phyloP scores from a whole-genome alignment of 108 stramenopile species.

The Skeletonema grethae region DNA sequence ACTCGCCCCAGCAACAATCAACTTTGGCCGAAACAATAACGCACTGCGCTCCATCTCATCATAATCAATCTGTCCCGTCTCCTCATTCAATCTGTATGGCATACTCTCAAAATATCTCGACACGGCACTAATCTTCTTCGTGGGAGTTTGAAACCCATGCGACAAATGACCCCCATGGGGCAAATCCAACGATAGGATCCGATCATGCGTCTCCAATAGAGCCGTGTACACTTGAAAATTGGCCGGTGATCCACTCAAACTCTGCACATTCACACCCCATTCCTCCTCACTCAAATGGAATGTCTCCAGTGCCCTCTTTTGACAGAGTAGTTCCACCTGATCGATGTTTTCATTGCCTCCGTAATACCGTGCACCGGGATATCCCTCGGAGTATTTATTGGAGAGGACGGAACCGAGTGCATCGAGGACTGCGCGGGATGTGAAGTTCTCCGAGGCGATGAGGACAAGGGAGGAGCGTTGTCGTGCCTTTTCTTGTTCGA shows the following conservation, averaged over 20 bases:
- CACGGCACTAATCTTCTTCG: conserved; percentile 94
- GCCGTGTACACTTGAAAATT: conserved; percentile 99
- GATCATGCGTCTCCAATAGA: conserved; percentile 97
- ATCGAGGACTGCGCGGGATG: conserved; percentile 93
- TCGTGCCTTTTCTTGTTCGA: conserved; percentile 94
- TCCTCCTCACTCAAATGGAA: conserved; percentile 92
- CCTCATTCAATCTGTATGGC: conserved; percentile 98
- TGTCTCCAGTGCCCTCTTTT: conserved; percentile 94
- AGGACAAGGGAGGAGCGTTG: conserved; percentile 91
- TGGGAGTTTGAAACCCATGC: conserved; percentile 97
- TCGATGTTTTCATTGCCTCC: conserved; percentile 98
- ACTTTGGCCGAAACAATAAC: conserved; percentile 96
- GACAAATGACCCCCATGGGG: conserved; percentile 98
- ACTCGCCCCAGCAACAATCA: conserved; percentile 98
- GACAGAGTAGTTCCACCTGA: conserved; percentile 96
- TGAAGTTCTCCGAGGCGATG: conserved; percentile 97
- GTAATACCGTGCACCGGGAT: conserved; percentile 95
- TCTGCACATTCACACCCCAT: conserved; percentile 95
- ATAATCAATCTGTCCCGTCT: conserved; percentile 97
- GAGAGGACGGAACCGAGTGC: conserved; percentile 97
- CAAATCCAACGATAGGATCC: conserved; percentile 98
- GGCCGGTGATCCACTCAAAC: conserved; percentile 97
- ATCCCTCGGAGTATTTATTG: conserved; percentile 97
- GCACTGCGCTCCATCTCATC: conserved; percentile 97
- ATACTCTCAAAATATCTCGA: conserved; percentile 97